A percentile compares a stretch with the other conserved stretches of the same genome.
Evolutionary conservation across 768 basidiomycete species (phyloP).

Genomic region (Psilocybe cubensis): DNA sequence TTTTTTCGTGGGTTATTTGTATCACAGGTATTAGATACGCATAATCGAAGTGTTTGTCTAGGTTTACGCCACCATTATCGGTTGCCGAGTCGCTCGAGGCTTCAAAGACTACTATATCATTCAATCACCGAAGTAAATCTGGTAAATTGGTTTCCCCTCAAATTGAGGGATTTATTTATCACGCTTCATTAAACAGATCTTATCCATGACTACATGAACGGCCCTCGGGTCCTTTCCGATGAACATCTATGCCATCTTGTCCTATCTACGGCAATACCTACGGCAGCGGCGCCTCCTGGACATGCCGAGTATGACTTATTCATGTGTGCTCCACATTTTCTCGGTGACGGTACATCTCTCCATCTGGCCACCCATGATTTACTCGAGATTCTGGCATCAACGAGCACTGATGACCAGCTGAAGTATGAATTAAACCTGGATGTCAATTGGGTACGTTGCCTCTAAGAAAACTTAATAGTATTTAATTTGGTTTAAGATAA

Average conservation of each 20-base stretch:
- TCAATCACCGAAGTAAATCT: not conserved
- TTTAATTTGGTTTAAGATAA: not conserved
- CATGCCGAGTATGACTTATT: not conserved
- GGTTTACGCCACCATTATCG: conserved; percentile 1
- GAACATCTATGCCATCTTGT: not conserved
- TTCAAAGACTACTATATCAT: not conserved
- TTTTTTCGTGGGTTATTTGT: conserved; percentile 33
- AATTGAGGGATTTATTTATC: not conserved
- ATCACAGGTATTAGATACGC: not conserved
- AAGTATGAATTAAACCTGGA: not conserved
- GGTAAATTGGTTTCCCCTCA: not conserved
- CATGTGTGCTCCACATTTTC: conserved; percentile 10
- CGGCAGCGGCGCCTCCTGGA: not conserved
- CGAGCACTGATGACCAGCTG: not conserved
- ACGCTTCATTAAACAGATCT: not conserved
- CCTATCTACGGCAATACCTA: not conserved
- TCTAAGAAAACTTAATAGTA: not conserved
- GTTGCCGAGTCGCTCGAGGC: not conserved
- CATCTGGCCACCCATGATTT: conserved; percentile 5
- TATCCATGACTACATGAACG: conserved; percentile 9
- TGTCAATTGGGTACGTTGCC: conserved; percentile 2
- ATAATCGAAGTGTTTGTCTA: not conserved
- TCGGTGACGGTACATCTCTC: conserved; percentile 8
- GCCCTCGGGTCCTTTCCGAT: conserved; percentile 2
- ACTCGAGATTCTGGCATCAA: not conserved